These are phyloP conservation scores for Amphibolis antarctica DNA, from an alignment of 106 monocot species.

Conservation along the genomic window DNA sequence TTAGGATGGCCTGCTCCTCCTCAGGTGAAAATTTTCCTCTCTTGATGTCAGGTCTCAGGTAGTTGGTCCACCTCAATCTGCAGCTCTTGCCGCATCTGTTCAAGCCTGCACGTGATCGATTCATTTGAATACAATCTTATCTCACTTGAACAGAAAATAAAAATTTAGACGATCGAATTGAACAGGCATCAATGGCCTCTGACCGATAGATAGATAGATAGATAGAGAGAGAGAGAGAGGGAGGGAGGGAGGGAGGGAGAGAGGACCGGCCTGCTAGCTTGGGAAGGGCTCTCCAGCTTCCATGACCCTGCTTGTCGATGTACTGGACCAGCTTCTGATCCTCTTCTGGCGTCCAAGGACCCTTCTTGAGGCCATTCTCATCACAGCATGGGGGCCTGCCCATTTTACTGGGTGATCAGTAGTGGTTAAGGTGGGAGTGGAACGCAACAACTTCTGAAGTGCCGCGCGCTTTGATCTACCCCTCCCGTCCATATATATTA, in stretches of 20 bases:
- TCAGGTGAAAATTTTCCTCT: constrained; percentile 53
- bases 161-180: no score
- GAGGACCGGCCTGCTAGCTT: constrained; percentile 47
- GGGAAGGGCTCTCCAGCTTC: constrained; percentile 92
- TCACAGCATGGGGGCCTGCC: constrained; percentile 77
- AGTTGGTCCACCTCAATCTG: constrained; percentile 62
- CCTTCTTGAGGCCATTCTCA: constrained; percentile 84
- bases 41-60: constrained; percentile 59
- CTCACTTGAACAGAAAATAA: no score
- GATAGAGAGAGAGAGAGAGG: not conserved
- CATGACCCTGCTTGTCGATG: constrained; percentile 73
- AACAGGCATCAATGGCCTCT: no score
- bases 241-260: constrained; percentile 3
- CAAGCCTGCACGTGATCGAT: constrained; percentile 19
- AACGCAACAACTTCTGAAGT: no score
- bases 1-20: constrained; percentile 48
- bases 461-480: no score
- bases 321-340: constrained; percentile 62
- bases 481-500: no score
- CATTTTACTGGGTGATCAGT: constrained; percentile 12
- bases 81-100: constrained; percentile 67
- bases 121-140: not conserved
- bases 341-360: constrained; percentile 87
- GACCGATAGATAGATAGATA: no score
- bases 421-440: not conserved